phyloP scores from a whole-genome alignment of 768 basidiomycete species.

The Auricularia sp. region DNA sequence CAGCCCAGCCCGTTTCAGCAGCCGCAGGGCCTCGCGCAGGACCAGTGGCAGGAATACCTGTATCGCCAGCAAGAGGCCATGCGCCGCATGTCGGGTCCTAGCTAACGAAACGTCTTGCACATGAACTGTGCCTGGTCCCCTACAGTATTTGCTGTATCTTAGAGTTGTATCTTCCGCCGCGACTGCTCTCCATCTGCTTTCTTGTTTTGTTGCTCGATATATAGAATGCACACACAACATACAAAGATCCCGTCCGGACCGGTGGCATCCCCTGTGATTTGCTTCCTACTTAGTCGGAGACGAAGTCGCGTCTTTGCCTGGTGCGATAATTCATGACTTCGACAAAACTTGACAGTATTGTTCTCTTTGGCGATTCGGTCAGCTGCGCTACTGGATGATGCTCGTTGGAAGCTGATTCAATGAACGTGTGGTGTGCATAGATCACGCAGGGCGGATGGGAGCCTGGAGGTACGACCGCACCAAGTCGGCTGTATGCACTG shows the following conservation, averaged over 20 bases:
- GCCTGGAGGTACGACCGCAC: slow-evolving; percentile 19
- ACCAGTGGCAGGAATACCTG: neutral
- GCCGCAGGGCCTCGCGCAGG: neutral
- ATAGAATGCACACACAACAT: no score
- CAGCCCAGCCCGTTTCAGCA: neutral
- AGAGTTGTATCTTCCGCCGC: neutral
- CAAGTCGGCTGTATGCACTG: neutral
- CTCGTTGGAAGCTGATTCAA: neutral
- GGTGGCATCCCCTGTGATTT: no score
- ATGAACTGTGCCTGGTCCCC: no score
- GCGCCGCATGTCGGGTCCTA: neutral
- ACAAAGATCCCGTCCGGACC: no score
- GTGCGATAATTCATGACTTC: slow-evolving; percentile 38
- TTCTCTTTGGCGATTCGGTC: slow-evolving; percentile 70
- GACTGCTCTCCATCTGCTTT: neutral
- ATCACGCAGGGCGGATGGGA: slow-evolving; percentile 65
- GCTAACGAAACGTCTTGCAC: neutral
- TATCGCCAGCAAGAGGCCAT: neutral
- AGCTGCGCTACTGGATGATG: neutral
- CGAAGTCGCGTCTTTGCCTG: neutral
- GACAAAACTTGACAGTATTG: slow-evolving; percentile 49
- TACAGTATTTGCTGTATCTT: neutral
- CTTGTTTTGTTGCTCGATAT: neutral
- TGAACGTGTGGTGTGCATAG: neutral
- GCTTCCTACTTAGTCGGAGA: no score